Evolutionary conservation across 2,329 filamentous ascomycete genomes (phyloP), one percentile per base, ranked within the genome.

Genomic region (Ophiocordyceps sinensis): DNA sequence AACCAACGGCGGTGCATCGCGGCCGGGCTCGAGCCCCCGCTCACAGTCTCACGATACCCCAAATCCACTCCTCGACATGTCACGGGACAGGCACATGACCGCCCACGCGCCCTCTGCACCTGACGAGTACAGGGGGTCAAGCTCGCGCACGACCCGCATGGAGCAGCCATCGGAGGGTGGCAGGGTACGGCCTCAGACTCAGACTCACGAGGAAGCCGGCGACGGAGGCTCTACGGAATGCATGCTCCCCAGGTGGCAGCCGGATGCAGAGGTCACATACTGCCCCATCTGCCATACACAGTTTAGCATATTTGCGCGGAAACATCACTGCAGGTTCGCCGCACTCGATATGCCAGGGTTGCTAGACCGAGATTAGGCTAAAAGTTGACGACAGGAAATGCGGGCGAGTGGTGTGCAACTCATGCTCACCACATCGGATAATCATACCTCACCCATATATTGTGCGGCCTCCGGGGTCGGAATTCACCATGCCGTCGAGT

Each of bases 381-480:
- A 55, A 37, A 7, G 13, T 19, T n/a, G 13, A 17, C 4, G 3
- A 17, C 38, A 83, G 80, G 50, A 95, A 94, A 73, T 96, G 89
- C 57, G 89, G 89, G 37, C 72, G 87, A 45, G 88, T 96, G 9
- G 89, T 96, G 21, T 96, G 89, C 61, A 79, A 80, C 43, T 71
- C 77, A 17, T 96, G 89, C 64, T 95, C 89, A 3, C 89, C 89
- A 4, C 89, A 96, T 60, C 77, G 87, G 45, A 96, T 96, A 55
- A 94, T 85, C 4, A 95, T 96, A 47, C 89, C 89, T 1, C 76
- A 88, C 48, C 85, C 91, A 55, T 96, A 85, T 58, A 94, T 96
- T 48, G 87, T 95, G 23, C 81, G 82, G 38, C 83, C 85, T 3
- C 82, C 83, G 1, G 68, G 57, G 43, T 46, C 58, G 31, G 66